phyloP scores from a whole-genome alignment of 1,139 yeast species.

The Hyphopichia pseudoburtonii region DNA sequence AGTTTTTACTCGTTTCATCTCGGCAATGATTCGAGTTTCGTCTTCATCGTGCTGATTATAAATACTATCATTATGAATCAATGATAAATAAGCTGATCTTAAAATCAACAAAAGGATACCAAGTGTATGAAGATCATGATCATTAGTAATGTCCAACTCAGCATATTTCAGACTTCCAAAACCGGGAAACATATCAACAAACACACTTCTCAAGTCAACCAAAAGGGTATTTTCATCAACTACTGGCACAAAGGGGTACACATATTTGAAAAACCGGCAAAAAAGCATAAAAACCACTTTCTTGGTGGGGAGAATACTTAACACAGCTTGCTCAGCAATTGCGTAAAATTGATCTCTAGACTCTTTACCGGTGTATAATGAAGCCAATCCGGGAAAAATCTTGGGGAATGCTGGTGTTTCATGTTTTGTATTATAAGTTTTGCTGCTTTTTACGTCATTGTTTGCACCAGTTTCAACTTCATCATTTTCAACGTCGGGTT shows the following conservation, averaged over 20 bases:
- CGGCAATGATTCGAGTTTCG: slow-evolving; percentile 29
- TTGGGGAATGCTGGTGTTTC: slow-evolving; percentile 10
- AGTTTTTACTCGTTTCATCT: slow-evolving; percentile 24
- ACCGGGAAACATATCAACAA: slow-evolving; percentile 27
- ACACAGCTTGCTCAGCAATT: slow-evolving; percentile 28
- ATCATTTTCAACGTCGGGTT: slow-evolving; percentile 12
- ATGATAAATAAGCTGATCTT: slow-evolving; percentile 40
- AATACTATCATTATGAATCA: slow-evolving; percentile 36
- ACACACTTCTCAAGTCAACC: slow-evolving; percentile 26
- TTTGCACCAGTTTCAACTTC: too few relatives aligned
- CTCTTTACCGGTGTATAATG: slow-evolving; percentile 16
- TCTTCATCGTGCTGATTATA: slow-evolving; percentile 28
- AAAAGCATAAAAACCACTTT: slow-evolving; percentile 28
- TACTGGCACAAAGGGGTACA: slow-evolving; percentile 40
- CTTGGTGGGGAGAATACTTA: slow-evolving; percentile 34
- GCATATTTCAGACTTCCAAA: slow-evolving; percentile 20
- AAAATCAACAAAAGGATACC: slow-evolving; percentile 34
- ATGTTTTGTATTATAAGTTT: too few relatives aligned
- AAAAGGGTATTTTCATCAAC: slow-evolving; percentile 30
- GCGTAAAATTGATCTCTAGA: slow-evolving; percentile 26
- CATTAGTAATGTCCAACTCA: slow-evolving; percentile 26
- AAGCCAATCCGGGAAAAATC: slow-evolving; percentile 22
- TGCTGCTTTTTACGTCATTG: too few relatives aligned
- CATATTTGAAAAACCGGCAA: slow-evolving; percentile 39
- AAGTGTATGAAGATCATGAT: slow-evolving; percentile 30